Base-by-base conservation (phyloP, 2,329 filamentous ascomycete species). In the Fusarium buxicola region DNA sequence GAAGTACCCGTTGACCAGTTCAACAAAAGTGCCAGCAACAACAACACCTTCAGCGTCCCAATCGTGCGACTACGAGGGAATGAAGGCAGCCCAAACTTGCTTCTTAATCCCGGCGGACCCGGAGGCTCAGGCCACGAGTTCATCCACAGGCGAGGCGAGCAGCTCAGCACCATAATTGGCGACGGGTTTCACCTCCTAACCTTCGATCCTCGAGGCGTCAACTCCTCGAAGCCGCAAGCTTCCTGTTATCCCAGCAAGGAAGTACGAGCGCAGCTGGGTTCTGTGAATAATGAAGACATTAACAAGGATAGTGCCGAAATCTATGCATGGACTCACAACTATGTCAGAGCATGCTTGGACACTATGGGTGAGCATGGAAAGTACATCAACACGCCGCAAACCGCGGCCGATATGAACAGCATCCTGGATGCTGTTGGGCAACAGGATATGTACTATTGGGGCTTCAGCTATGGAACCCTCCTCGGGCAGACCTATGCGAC, bases 361-460 rank as follows among this genome's bases (percentile, higher is more conserved):
- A 80, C 71, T 2, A 79, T 78, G 74, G 80, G 79, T 1, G 78
- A 81, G 43, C 69, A 81, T 57, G 78, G 76, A 4, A 62, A 60
- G 8, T 82, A 82, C 57, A 70, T 82, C 55, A 82, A 83, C 53
- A 83, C 81, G 0, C 81, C 80, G 0, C 81, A 83, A 65, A 81
- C 80, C 1, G 82, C 80, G 9, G 79, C 81, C 28, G 82, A 84
- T 56, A 83, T 84, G 80, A 81, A 82, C 60, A 77, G 71, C 11
- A 82, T 83, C 25, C 69, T 83, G 1, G 78, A 82, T 45, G 80
- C 72, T 16, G 41, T 75, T 34, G 75, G 74, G 3, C 62, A 73
- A 24, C 45, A 75, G 39, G 62, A 70, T 2, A 70, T 78, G 66
- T 58, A 71, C 8, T 80, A 78, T 44, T 80, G 77, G 78, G 79